Base-by-base conservation (phyloP, 2,329 filamentous ascomycete species). In the Pestalotiopsis sp. region DNA sequence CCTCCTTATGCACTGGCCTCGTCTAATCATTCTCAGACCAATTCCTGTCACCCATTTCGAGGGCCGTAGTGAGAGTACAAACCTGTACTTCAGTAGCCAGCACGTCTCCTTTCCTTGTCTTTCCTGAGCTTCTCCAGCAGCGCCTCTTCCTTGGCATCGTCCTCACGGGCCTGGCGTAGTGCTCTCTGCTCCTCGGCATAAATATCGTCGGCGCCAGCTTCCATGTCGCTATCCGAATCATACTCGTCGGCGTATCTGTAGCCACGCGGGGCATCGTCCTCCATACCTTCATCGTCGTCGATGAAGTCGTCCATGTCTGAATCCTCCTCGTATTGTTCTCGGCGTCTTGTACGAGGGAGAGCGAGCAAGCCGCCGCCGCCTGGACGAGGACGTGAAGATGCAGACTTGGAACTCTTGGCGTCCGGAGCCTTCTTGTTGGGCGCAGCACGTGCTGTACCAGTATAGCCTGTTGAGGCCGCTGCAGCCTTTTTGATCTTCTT, bases 211-310 rank as follows among this genome's bases (percentile, higher is more conserved):
- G 91, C 78, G 41, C 91, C 92, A 2, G 91, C 93, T 78, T 94
- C 92, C 91, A 94, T 94, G 74, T 93, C 92, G 5, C 91, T 93
- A 4, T 92, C 91, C 0, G 89, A 90, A 2, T 83, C 86, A 71
- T 92, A 91, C 5, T 81, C 80, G 39, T 79, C 82, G 7, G 81
- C 79, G 13, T 72, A 78, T 3, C 72, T 74, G 39, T 75, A 74
- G 2, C 77, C 79, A 0, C 85, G 82, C 13, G 87, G 66, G 11
- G 57, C 25, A 2, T n/a, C 86, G 0, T 89, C 87, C 13, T 89
- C 87, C 58, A 89, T 87, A 69, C 84, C 83, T 3, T 89, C 87
- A 70, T 90, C 87, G 39, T 92, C 66, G 20, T 52, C 66, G 36
- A 67, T 63, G 41, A 67, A 67, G 60, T 89, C 87, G 69, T 84